A percentile compares a stretch with the other conserved stretches of the same genome.
Conservation (phyloP, 495 filamentous ascomycete species). For the Hypoxylon lienhwacheense region DNA sequence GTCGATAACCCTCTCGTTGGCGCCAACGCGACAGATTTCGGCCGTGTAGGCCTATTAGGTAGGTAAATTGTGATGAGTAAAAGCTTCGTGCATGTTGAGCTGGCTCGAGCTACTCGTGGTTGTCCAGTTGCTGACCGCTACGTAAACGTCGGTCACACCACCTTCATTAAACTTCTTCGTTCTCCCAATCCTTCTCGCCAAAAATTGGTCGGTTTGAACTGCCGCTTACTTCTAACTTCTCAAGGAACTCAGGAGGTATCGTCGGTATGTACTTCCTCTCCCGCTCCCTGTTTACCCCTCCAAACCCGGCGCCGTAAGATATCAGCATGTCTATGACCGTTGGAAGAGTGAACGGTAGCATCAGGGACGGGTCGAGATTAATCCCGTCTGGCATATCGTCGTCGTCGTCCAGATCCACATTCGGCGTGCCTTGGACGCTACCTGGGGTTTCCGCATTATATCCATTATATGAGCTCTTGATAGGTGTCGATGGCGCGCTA, state of each 20-base stretch:
- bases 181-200: conserved; percentile 54
- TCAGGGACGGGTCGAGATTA: conserved; percentile 84
- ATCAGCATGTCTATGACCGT: conserved; percentile 97
- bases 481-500: conserved; percentile 47
- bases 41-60: conserved; percentile 24
- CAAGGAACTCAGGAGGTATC: conserved; percentile 89
- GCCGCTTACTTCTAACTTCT: conserved; percentile 72
- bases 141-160: conserved; percentile 13
- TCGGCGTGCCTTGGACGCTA: conserved; percentile 38
- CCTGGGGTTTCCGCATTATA: conserved; percentile 37
- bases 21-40: conserved; percentile 31
- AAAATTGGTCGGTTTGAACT: conserved; percentile 44
- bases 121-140: conserved; percentile 21
- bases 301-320: conserved; percentile 91
- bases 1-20: conserved; percentile 22
- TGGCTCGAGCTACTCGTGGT: conserved; percentile 21
- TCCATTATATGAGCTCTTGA: conserved; percentile 40
- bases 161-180: conserved; percentile 52
- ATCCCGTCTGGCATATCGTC: conserved; percentile 67
- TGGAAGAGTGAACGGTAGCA: conserved; percentile 91
- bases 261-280: conserved; percentile 97
- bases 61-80: conserved; percentile 31
- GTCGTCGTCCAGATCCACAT: conserved; percentile 52
- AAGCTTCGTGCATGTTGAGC: conserved; percentile 32
- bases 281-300: conserved; percentile 85